Conservation (phyloP, 257 asterid genomes). For the Nicotiana paniculata region DNA sequence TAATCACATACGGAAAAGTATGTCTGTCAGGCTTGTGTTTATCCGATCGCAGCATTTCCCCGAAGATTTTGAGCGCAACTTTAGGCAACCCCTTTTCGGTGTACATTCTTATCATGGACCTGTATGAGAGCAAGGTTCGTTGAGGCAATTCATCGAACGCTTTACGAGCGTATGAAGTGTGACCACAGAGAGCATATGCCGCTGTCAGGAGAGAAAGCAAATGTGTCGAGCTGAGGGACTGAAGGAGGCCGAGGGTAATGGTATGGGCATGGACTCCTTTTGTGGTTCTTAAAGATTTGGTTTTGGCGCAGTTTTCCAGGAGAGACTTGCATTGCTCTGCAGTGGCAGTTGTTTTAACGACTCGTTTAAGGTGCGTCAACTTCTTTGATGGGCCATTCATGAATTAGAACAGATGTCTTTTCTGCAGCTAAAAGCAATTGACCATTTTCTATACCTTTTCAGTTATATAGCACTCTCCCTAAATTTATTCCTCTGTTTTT, state of each 20-base stretch:
- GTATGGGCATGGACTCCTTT: constrained; percentile 57
- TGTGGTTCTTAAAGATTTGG: constrained; percentile 43
- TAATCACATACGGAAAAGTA: constrained; percentile 57
- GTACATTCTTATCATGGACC: constrained; percentile 60
- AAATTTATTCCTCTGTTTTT: too few relatives aligned
- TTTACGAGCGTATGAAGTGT: constrained; percentile 27
- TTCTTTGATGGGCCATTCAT: constrained; percentile 38
- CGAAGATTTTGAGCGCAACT: constrained; percentile 48
- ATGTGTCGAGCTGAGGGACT: constrained; percentile 25
- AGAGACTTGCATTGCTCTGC: constrained; percentile 54
- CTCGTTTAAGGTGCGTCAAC: constrained; percentile 27
- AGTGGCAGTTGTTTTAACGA: constrained; percentile 7
- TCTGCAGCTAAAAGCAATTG: background rate
- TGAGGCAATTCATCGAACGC: constrained; percentile 68
- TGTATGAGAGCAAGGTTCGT: constrained; percentile 48
- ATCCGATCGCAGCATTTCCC: constrained; percentile 55
- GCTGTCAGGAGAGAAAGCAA: constrained; percentile 55
- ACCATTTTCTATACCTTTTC: background rate
- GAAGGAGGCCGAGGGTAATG: constrained; percentile 50
- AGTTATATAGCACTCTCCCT: too few relatives aligned
- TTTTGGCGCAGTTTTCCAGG: constrained; percentile 56
- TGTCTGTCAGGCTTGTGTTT: constrained; percentile 42
- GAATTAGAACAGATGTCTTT: background rate
- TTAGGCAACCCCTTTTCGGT: constrained; percentile 49
- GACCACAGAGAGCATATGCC: constrained; percentile 50